Percentiles rank a stretch among this genome's conserved stretches.
Evolutionary conservation across 2,329 filamentous ascomycete genomes (phyloP).

Genomic region (Fusarium liriodendri): DNA sequence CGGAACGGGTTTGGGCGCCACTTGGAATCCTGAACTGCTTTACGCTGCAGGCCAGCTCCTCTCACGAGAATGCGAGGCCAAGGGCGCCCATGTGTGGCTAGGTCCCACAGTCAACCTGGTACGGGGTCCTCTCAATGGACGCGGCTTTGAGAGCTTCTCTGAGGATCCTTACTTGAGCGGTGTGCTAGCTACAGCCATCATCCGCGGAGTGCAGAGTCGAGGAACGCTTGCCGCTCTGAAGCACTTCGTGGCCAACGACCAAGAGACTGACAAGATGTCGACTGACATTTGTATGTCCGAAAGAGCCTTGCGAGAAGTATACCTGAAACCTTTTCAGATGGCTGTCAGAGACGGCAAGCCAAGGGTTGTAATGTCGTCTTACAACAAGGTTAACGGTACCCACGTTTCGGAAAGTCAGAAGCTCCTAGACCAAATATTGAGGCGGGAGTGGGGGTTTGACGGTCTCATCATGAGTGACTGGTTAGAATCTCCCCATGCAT

Average conservation of each 20-base stretch:
- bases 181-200: slow-evolving; percentile 40
- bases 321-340: slow-evolving; percentile 72
- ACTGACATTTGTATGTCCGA: slow-evolving; percentile 61
- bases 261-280: slow-evolving; percentile 60
- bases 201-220: slow-evolving; percentile 47
- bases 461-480: slow-evolving; percentile 33
- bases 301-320: slow-evolving; percentile 70
- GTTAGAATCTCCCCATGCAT: neutral
- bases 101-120: slow-evolving; percentile 73
- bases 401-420: slow-evolving; percentile 24
- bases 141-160: slow-evolving; percentile 73
- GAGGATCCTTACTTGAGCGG: slow-evolving; percentile 56
- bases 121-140: slow-evolving; percentile 69
- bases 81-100: slow-evolving; percentile 68
- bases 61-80: slow-evolving; percentile 45
- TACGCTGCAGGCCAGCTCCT: slow-evolving; percentile 19
- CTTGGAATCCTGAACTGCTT: slow-evolving; percentile 48
- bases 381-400: slow-evolving; percentile 56
- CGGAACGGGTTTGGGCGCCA: slow-evolving; percentile 48
- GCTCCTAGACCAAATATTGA: slow-evolving; percentile 11
- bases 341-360: slow-evolving; percentile 66
- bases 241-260: slow-evolving; percentile 58
- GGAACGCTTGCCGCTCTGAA: slow-evolving; percentile 49
- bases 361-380: slow-evolving; percentile 68
- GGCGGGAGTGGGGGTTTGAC: slow-evolving; percentile 20